These are phyloP conservation scores for Crotalaria pallida DNA, from an alignment of 306 rosid species.

Conservation along the genomic window DNA sequence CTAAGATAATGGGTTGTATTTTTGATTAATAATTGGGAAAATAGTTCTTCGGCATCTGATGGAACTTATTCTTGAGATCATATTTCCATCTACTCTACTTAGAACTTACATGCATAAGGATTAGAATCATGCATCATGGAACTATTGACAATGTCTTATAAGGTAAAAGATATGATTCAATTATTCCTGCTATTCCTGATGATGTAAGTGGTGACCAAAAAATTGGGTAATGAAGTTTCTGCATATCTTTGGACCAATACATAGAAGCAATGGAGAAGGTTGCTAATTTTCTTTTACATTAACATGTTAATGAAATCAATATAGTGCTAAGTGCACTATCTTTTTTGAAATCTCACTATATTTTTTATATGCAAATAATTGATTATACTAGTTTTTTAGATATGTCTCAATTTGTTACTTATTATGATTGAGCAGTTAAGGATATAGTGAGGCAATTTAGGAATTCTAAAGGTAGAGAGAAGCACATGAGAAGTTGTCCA, in stretches of 20 bases:
- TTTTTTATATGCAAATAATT: no score
- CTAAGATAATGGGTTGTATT: not conserved
- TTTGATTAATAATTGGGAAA: not conserved
- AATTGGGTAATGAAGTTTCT: slow-evolving; percentile 58
- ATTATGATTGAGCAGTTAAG: no score
- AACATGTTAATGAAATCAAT: slow-evolving; percentile 2
- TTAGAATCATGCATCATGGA: slow-evolving; percentile 1
- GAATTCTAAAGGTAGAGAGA: no score
- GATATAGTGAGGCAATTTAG: no score
- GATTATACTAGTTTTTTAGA: no score
- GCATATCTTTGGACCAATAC: slow-evolving; percentile 64
- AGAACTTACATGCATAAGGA: slow-evolving; percentile 45
- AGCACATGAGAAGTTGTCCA: no score
- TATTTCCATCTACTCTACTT: slow-evolving; percentile 90
- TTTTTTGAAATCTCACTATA: not conserved
- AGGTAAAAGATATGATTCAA: slow-evolving; percentile 85
- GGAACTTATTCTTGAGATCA: slow-evolving; percentile 54
- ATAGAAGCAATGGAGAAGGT: slow-evolving; percentile 97
- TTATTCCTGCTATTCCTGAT: slow-evolving; percentile 66
- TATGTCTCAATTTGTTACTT: no score
- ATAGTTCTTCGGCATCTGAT: slow-evolving; percentile 7
- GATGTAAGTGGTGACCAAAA: slow-evolving; percentile 48
- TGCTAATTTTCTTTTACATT: slow-evolving; percentile 2
- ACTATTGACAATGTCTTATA: slow-evolving; percentile 18
- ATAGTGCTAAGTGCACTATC: not conserved